Conservation (phyloP, 306 rosid genomes). For the Potentilla sterilis region DNA sequence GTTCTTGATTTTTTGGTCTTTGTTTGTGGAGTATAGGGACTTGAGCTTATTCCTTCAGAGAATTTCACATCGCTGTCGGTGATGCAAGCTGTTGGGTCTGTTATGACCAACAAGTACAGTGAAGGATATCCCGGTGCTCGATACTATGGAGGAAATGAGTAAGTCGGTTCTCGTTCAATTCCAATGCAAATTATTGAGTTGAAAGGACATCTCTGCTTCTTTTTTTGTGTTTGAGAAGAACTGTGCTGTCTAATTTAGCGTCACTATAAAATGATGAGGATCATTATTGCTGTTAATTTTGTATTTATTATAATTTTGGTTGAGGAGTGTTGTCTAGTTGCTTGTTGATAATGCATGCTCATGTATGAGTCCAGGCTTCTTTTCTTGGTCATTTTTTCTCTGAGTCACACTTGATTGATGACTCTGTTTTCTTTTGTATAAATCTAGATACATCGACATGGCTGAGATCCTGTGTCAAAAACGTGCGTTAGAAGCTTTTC, state of each 20-base stretch:
- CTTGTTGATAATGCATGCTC: neutral
- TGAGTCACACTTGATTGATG: conserved; percentile 2
- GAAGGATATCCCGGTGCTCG: conserved; percentile 97
- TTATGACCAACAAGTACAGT: conserved; percentile 88
- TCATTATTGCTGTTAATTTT: too few relatives aligned
- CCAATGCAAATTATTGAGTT: neutral
- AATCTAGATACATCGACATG: conserved; percentile 81
- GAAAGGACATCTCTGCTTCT: neutral
- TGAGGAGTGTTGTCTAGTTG: neutral
- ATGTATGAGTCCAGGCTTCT: neutral
- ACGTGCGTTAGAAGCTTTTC: conserved; percentile 81
- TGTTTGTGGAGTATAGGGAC: conserved; percentile 42
- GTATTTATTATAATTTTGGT: too few relatives aligned
- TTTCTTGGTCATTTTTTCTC: neutral
- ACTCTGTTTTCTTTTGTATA: neutral
- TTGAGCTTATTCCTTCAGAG: conserved; percentile 87
- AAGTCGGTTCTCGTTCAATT: conserved; percentile 30
- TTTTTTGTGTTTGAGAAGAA: neutral
- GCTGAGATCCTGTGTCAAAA: conserved; percentile 84
- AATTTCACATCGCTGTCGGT: conserved; percentile 83
- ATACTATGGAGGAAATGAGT: conserved; percentile 97
- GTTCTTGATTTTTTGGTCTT: neutral
- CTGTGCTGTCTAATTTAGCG: neutral
- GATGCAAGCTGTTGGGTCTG: conserved; percentile 96
- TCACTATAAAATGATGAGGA: neutral